A percentile compares a stretch with the other conserved stretches of the same genome.
Evolutionary conservation across 345 rosid species (phyloP).

Genomic region (Rhodamnia rubescens): DNA sequence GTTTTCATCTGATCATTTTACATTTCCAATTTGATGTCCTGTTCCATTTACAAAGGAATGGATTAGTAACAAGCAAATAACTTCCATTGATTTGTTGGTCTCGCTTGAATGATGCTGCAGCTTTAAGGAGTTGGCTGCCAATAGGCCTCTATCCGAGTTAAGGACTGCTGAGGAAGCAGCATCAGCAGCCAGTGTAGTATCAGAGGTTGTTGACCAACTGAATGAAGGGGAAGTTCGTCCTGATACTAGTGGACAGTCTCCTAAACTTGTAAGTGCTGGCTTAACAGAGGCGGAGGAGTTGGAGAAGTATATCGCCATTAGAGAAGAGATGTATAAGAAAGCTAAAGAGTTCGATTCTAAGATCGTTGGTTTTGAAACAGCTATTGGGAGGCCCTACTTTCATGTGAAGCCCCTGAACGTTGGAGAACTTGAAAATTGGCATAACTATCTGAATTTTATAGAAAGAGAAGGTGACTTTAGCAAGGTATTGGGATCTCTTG

Average conservation of each 20-base stretch:
- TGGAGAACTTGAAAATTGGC: slow-evolving; percentile 97
- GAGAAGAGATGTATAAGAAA: slow-evolving; percentile 89
- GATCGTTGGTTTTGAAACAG: slow-evolving; percentile 89
- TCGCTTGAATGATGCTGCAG: slow-evolving; percentile 23
- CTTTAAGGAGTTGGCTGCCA: slow-evolving; percentile 77
- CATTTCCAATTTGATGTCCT: neutral
- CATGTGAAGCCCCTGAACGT: slow-evolving; percentile 87
- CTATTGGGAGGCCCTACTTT: slow-evolving; percentile 96
- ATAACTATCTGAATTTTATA: slow-evolving; percentile 68
- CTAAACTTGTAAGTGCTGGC: slow-evolving; percentile 56
- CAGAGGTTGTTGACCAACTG: slow-evolving; percentile 32
- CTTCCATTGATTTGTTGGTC: neutral
- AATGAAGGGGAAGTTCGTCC: slow-evolving; percentile 48
- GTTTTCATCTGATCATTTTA: neutral
- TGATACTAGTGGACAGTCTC: slow-evolving; percentile 43
- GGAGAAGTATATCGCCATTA: slow-evolving; percentile 70
- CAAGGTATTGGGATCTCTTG: slow-evolving; percentile 61
- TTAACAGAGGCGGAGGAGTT: slow-evolving; percentile 80
- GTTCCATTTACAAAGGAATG: neutral
- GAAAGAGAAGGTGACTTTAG: slow-evolving; percentile 79
- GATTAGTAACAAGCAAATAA: neutral
- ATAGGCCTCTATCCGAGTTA: slow-evolving; percentile 71
- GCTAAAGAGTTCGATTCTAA: slow-evolving; percentile 93
- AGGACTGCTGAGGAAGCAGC: slow-evolving; percentile 62
- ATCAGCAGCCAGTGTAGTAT: slow-evolving; percentile 13